A percentile compares a stretch with the other conserved stretches of the same genome.
These are phyloP conservation scores for Trypanosoma boissoni DNA, from an alignment of 208 protist species.

Conservation along the genomic window DNA sequence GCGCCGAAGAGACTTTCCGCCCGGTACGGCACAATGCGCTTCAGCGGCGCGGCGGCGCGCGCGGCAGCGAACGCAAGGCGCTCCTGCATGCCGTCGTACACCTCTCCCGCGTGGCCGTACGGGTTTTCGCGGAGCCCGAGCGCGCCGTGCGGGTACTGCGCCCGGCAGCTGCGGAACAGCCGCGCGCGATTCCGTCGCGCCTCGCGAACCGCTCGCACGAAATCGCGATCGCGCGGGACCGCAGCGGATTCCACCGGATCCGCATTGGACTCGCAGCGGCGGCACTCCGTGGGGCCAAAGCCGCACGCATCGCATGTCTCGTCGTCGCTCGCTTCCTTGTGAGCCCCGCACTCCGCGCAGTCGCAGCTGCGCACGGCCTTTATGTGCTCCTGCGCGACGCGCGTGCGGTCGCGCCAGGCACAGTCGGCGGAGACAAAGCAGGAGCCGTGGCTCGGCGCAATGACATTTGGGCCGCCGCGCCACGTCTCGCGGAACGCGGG, in stretches of 20 bases:
- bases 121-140: constrained; percentile 39
- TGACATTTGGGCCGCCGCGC: constrained; percentile 23
- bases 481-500: constrained; percentile 35
- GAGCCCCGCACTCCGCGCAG: too few relatives aligned
- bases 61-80: not conserved
- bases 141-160: constrained; percentile 31
- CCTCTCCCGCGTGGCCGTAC: constrained; percentile 31
- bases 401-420: constrained; percentile 15
- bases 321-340: too few relatives aligned
- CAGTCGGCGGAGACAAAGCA: constrained; percentile 20
- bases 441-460: constrained; percentile 8
- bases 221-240: constrained; percentile 4
- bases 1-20: constrained; percentile 32
- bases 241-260: not conserved
- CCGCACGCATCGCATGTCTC: not conserved
- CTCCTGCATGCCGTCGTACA: constrained; percentile 26
- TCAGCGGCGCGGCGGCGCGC: not conserved
- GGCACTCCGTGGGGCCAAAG: too few relatives aligned
- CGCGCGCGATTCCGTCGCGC: not conserved
- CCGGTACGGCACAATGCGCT: not conserved
- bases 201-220: not conserved
- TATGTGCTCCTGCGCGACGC: constrained; percentile 11
- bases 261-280: not conserved
- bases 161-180: constrained; percentile 24
- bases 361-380: not conserved